A percentile compares a stretch with the other conserved stretches of the same genome.
phyloP scores from a whole-genome alignment of 2,329 filamentous ascomycete species.

The Aspergillus ochraceus region DNA sequence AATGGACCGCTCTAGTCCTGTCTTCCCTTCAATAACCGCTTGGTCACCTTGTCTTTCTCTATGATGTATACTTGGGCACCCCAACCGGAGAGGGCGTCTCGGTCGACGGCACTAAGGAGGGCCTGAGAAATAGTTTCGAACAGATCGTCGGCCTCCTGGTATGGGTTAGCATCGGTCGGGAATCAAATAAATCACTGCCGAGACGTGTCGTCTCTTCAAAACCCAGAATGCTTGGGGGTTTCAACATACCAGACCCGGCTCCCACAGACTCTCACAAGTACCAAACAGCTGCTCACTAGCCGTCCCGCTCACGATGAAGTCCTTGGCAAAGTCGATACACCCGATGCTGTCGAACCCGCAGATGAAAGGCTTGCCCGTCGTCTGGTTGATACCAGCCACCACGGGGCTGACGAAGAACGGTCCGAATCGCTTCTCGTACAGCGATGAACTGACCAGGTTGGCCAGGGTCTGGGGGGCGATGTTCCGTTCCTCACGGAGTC shows the following conservation, averaged over 20 bases:
- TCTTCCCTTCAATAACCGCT: conserved; percentile 95
- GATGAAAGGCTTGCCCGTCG: conserved; percentile 92
- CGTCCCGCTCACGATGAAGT: conserved; percentile 97
- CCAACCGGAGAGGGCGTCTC: conserved; percentile 96
- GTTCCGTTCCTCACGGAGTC: conserved; percentile 93
- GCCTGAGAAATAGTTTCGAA: conserved; percentile 99
- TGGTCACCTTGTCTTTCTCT: conserved; percentile 99
- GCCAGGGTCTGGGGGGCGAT: conserved; percentile 94
- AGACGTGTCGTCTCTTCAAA: not conserved
- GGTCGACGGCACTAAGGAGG: conserved; percentile 90
- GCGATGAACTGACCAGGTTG: conserved; percentile 84
- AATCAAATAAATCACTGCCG: not conserved
- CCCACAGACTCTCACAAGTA: conserved; percentile 97
- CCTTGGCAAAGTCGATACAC: conserved; percentile 99
- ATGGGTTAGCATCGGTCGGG: not conserved
- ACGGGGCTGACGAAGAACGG: conserved; percentile 96
- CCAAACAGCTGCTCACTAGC: conserved; percentile 97
- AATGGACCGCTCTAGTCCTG: conserved; percentile 67
- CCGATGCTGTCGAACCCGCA: conserved; percentile 99
- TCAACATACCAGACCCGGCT: conserved; percentile 82
- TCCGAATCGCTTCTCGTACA: conserved; percentile 95
- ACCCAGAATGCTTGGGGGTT: not conserved
- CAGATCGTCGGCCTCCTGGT: conserved; percentile 81
- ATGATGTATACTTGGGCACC: conserved; percentile 99
- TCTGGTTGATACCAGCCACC: conserved; percentile 91